Percentiles rank a stretch among this genome's conserved stretches.
phyloP scores from a whole-genome alignment of 805 yeast genomes.

The Vanderwaltozyma tropicalis region DNA sequence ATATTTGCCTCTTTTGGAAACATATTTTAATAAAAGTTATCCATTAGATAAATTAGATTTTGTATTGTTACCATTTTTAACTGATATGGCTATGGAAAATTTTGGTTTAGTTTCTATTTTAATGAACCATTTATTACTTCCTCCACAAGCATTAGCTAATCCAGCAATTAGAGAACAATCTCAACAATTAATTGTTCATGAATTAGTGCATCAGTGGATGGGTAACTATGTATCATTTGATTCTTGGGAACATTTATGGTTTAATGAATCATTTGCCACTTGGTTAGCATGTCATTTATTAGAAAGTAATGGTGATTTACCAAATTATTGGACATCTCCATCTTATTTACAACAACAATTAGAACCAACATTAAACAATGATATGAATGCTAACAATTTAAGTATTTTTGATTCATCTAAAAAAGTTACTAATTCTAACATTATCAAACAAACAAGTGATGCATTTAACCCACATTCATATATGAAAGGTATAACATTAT shows the following conservation, averaged over 20 bases:
- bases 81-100: constrained; percentile 76
- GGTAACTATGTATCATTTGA: constrained; percentile 62
- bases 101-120: constrained; percentile 59
- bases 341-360: constrained; percentile 17
- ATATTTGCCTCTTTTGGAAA: constrained; percentile 39
- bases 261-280: constrained; percentile 72
- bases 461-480: constrained; percentile 25
- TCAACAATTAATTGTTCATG: constrained; percentile 56
- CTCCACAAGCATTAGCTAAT: constrained; percentile 25
- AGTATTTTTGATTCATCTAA: background rate
- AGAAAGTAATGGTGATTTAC: constrained; percentile 16
- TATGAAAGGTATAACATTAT: constrained; percentile 24
- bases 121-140: constrained; percentile 38
- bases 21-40: constrained; percentile 34
- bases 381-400: constrained; percentile 7
- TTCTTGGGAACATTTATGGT: constrained; percentile 60
- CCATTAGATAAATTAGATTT: constrained; percentile 61
- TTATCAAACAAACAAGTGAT: constrained; percentile 16
- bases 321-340: constrained; percentile 16
- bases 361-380: constrained; percentile 9
- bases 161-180: constrained; percentile 27
- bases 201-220: constrained; percentile 71
- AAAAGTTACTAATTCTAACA: background rate
- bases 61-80: constrained; percentile 56
- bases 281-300: constrained; percentile 49